Evolutionary conservation across 2,329 filamentous ascomycete species (phyloP).

Genomic region (Talaromyces islandicus): DNA sequence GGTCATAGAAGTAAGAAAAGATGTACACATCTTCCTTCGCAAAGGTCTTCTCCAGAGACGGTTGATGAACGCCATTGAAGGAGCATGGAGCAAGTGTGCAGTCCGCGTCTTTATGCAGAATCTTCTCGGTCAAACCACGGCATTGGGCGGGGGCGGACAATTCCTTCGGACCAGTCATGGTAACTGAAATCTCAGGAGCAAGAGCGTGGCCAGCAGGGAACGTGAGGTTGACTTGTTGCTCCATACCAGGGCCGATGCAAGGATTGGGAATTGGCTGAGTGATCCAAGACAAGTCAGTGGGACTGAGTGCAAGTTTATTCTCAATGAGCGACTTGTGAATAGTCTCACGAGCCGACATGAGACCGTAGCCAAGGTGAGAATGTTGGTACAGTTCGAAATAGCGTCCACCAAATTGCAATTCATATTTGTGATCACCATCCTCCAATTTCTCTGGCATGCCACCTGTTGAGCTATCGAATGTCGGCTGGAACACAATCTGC

Average conservation of each 20-base stretch:
- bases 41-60: slow-evolving; percentile 86
- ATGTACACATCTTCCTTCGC: slow-evolving; percentile 87
- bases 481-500: slow-evolving; percentile 97
- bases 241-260: slow-evolving; percentile 77
- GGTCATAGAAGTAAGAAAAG: slow-evolving; percentile 97
- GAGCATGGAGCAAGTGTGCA: slow-evolving; percentile 89
- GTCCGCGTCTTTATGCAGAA: slow-evolving; percentile 75
- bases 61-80: slow-evolving; percentile 96
- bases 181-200: slow-evolving; percentile 61
- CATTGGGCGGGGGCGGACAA: slow-evolving; percentile 72
- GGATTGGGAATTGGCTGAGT: slow-evolving; percentile 70
- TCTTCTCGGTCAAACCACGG: slow-evolving; percentile 82
- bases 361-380: slow-evolving; percentile 91
- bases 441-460: slow-evolving; percentile 81
- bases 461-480: slow-evolving; percentile 68
- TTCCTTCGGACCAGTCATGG: slow-evolving; percentile 77
- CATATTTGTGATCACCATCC: slow-evolving; percentile 93
- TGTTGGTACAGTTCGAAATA: slow-evolving; percentile 95
- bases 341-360: slow-evolving; percentile 89
- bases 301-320: slow-evolving; percentile 59
- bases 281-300: slow-evolving; percentile 61
- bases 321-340: slow-evolving; percentile 73
- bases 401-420: slow-evolving; percentile 80
- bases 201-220: slow-evolving; percentile 62
- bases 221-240: slow-evolving; percentile 65